Conservation (phyloP, 2,329 filamentous ascomycete species). For the Hortaea sp. region DNA sequence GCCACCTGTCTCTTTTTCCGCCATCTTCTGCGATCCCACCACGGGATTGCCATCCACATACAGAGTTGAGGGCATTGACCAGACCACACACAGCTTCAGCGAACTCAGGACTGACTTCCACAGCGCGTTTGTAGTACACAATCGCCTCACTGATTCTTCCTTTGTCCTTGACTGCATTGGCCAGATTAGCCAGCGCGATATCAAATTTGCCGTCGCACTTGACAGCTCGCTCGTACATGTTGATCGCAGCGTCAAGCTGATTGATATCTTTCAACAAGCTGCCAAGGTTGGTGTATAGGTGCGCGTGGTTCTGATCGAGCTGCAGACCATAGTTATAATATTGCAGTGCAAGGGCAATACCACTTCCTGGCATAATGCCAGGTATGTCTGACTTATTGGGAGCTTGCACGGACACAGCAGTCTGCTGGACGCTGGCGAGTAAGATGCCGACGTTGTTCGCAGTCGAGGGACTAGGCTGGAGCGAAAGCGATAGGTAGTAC, state of each 20-base stretch:
- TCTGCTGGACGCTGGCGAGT: constrained; percentile 85
- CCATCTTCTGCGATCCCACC: constrained; percentile 70
- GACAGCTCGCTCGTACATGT: constrained; percentile 95
- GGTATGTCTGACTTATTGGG: constrained; percentile 43
- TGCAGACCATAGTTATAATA: constrained; percentile 93
- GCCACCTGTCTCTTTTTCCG: constrained; percentile 78
- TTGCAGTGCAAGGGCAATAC: constrained; percentile 73
- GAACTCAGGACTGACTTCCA: constrained; percentile 86
- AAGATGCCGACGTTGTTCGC: constrained; percentile 97
- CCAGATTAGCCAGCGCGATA: constrained; percentile 90
- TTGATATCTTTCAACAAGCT: constrained; percentile 94
- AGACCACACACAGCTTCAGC: constrained; percentile 94
- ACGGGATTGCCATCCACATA: constrained; percentile 86
- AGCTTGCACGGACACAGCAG: constrained; percentile 23
- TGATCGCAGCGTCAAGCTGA: constrained; percentile 79
- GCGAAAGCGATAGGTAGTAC: constrained; percentile 87
- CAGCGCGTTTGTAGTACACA: constrained; percentile 78
- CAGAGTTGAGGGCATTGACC: constrained; percentile 88
- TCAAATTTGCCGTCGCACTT: constrained; percentile 89
- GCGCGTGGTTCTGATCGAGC: constrained; percentile 80
- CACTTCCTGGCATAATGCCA: constrained; percentile 75
- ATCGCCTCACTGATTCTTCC: constrained; percentile 89
- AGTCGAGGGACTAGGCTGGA: constrained; percentile 93
- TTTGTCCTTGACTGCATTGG: constrained; percentile 95
- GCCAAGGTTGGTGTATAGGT: constrained; percentile 92